Base-by-base conservation (phyloP, 805 yeast genomes). In the Kregervanrija delftensis region DNA sequence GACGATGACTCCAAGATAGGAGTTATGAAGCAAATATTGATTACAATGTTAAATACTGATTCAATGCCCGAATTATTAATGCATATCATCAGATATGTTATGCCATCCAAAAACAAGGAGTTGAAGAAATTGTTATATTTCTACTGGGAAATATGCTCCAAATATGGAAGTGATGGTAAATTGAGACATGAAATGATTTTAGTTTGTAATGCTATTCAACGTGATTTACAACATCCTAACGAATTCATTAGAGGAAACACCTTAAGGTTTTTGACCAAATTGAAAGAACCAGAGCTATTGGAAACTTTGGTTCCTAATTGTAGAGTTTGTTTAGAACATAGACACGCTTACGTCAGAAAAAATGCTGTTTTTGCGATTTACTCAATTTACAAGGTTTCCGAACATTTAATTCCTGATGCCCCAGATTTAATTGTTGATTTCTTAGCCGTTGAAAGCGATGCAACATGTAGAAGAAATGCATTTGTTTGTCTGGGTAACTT, bases 81-180 rank as follows among this genome's bases (percentile, higher is more conserved):
- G 99, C 96, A 90, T 63, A 86, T 93, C 55, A 91, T 93, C 59
- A 82, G 99, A 60, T 95, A 87, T 59, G 91, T 95, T 47, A 89
- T 93, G 97, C 99, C 99, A 12, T 86, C 96, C 13, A 86, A 75
- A 59, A 80, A 83, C 67, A 95, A 93, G 67, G 86, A 82, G 57
- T 78, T 95, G 66, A 93, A 93, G 74, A 93, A 90, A 66, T 73
- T 93, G 61, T 72, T 95, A 51, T 93, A 91, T 60, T 86, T 88
- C 58, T 93, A 93, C 71, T 93, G 98, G 98, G 99, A 93, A 66
- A 87, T 91, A 45, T 95, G 96, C 61, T 95, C 96, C 45, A 95
- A 95, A 67, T 72, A 84, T 53, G 95, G 88, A 56, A 72, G 74
- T 33, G 84, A 84, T 43, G 98, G 98, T 4, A 88, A 87, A 64